Base-by-base conservation (phyloP, 495 filamentous ascomycete genomes). In the Aspergillus biplanus region DNA sequence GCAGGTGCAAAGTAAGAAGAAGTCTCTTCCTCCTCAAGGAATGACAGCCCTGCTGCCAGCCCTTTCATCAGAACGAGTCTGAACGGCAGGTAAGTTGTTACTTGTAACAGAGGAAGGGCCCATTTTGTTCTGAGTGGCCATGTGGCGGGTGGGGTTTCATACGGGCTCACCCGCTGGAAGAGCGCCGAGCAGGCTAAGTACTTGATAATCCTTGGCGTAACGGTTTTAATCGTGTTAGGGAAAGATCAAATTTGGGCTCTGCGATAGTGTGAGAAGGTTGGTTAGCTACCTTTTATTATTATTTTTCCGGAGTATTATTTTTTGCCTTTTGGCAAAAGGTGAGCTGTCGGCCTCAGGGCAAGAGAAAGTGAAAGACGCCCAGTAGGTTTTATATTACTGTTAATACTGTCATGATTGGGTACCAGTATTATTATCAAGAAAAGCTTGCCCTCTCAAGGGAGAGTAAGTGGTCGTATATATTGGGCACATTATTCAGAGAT, bases 111-210 rank as follows among this genome's bases (percentile, higher is more conserved):
- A 37, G 52, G 56, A 39, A 58, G 35, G 39, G 15, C 31, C 35
- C 34, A 48, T 61, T 56, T 39, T 35, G 32, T 56, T 65, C 54
- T 64, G 47, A 63, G 61, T 56, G 61, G 61, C 71, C 71, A 73
- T 71, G 67, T 73, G 69, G 70, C 66, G 56, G 63, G 71, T 70
- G 71, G 68, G 67, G 71, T 70, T 69, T 65, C 49, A 65, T 69
- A 73, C 73, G 76, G 76, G 74, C 69, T 72, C 65, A 73, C 72
- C 76, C 73, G 75, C 59, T 69, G 66, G 11, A 44, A 15, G n/a
- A 44, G 39, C 39, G 39, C 59, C 54, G 50, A 56, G 59, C 49
- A 58, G 52, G 56, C 47, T 50, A 50, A 65, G n/a, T 67, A 55
- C 59, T 58, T 58, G 59, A 62, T 54, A 61, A 52, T 56, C 64